Evolutionary conservation across 345 rosid species (phyloP).

Genomic region (Mangifera indica): DNA sequence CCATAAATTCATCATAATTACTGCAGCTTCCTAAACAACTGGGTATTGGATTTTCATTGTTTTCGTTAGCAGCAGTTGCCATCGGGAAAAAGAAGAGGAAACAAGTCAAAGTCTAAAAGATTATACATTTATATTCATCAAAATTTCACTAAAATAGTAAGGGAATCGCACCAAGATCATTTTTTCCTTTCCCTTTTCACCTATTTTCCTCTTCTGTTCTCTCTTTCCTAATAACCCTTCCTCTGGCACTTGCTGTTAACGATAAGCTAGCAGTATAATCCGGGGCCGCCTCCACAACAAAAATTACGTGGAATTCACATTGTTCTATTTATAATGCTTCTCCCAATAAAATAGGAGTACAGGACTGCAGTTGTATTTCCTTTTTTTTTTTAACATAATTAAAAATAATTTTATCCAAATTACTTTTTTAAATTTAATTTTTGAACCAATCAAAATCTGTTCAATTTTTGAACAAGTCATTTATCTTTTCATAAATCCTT

Average conservation of each 20-base stretch:
- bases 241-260: not conserved
- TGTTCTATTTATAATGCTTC: too few relatives aligned
- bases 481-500: too few relatives aligned
- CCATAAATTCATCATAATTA: conserved; percentile 26
- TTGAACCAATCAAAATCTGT: too few relatives aligned
- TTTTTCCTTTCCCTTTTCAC: not conserved
- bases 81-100: not conserved
- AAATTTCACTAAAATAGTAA: not conserved
- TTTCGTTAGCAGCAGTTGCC: not conserved
- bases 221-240: not conserved
- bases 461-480: too few relatives aligned
- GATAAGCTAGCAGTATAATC: not conserved
- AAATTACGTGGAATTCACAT: too few relatives aligned
- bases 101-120: not conserved
- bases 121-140: not conserved
- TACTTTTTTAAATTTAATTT: too few relatives aligned
- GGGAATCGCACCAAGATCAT: not conserved
- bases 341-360: not conserved
- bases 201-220: not conserved
- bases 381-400: too few relatives aligned
- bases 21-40: conserved; percentile 11
- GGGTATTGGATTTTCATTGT: not conserved
- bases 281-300: not conserved
- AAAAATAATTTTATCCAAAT: not conserved
- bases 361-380: not conserved